phyloP scores from a whole-genome alignment of 768 basidiomycete species.

The Pleurotus eryngii region DNA sequence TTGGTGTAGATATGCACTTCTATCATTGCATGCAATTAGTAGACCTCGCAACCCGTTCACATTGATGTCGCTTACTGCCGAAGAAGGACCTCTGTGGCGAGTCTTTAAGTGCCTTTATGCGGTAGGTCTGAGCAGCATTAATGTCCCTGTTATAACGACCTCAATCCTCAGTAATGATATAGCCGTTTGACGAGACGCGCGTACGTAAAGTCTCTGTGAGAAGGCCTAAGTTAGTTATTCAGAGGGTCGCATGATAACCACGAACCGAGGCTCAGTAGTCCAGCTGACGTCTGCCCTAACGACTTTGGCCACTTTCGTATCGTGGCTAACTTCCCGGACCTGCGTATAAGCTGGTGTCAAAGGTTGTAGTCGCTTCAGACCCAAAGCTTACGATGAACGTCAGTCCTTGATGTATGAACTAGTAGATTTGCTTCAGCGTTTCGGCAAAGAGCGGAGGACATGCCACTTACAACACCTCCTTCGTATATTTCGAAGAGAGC shows the following conservation, averaged over 20 bases:
- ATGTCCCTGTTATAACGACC: constrained; percentile 49
- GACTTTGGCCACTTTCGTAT: constrained; percentile 67
- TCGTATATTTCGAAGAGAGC: constrained; percentile 89
- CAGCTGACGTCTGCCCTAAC: constrained; percentile 78
- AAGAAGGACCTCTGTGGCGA: constrained; percentile 62
- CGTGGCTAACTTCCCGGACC: constrained; percentile 82
- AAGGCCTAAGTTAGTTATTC: background rate
- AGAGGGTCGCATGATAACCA: constrained; percentile 4
- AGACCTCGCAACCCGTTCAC: background rate
- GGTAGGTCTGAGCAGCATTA: constrained; percentile 72
- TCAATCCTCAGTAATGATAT: background rate
- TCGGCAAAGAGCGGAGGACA: background rate
- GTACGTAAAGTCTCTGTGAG: constrained; percentile 69
- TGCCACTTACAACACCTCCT: constrained; percentile 67
- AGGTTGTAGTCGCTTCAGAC: background rate
- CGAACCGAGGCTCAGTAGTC: constrained; percentile 68
- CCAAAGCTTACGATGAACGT: constrained; percentile 60
- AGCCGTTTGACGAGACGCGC: constrained; percentile 17
- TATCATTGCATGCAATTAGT: constrained; percentile 20
- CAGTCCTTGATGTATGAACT: constrained; percentile 89
- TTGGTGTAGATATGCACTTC: constrained; percentile 62
- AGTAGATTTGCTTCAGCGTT: background rate
- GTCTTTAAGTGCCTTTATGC: constrained; percentile 62
- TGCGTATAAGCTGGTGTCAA: constrained; percentile 21
- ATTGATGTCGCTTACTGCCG: constrained; percentile 51